Evolutionary conservation across 2,329 filamentous ascomycete genomes (phyloP), one percentile per base, ranked within the genome.

Genomic region (Proliferodiscus dingleyae): DNA sequence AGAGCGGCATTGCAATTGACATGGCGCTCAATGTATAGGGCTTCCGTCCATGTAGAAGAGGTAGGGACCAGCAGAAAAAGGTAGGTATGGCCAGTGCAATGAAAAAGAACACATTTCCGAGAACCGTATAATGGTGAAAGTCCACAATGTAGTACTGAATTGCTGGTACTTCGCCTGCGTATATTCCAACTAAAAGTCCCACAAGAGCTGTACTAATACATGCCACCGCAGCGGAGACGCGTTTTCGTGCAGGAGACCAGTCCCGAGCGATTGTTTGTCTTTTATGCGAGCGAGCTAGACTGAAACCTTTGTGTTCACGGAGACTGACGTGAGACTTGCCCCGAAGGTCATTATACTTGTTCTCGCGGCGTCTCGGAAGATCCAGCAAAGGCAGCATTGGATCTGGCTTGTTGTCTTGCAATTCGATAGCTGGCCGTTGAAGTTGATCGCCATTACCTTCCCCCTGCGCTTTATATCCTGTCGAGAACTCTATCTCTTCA

Each of bases 61-160:
- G 83, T 5, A 89, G 66, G 3, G 86, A 84, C 86, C 86, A 90
- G 54, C 77, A 78, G 47, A 88, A 67, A 45, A 87, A 75, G 0
- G 81, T 86, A 0, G 85, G 78, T 30, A 89, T 64, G 0, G 83
- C 83, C 51, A 90, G 71, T 7, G 84, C 85, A 24, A 85, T 59
- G 60, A 86, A 90, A 43, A 89, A 75, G 21, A 80, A 75, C 13
- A 86, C 83, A 55, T 90, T 90, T 3, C 87, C 87, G 28, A 87
- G 71, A 22, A 89, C 80, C 2, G 80, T 74, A 48, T 78, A 72
- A 56, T 88, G 84, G 36, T 78, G 67, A 49, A 81, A 73, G 56
- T 89, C 85, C 19, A 80, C 80, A 52, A 90, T 78, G 56, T 81
- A 82, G 62, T 89, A 89, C 60, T 89, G 85, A 21, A 90, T 87